Percentiles rank a stretch among this genome's conserved stretches.
Conservation (phyloP, 192 early-diverging fungal genomes). For the Coemansia sp. region DNA sequence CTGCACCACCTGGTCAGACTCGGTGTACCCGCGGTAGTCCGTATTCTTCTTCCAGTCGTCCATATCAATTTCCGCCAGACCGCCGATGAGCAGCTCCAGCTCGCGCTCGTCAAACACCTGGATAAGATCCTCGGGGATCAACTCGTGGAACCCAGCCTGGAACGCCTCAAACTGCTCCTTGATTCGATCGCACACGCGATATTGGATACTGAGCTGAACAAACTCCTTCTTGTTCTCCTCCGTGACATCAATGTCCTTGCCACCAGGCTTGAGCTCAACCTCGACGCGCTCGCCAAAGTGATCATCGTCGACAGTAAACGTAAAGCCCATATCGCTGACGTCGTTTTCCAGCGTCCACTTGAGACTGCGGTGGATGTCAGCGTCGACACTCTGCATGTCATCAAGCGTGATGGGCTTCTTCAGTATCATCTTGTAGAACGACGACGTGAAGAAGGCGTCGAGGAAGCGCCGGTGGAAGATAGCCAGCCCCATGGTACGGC, state of each 20-base stretch:
- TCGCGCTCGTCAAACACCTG: slow-evolving; percentile 98
- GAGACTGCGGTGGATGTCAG: slow-evolving; percentile 86
- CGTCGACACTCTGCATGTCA: slow-evolving; percentile 95
- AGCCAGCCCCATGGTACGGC: slow-evolving; percentile 91
- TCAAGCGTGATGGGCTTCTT: slow-evolving; percentile 84
- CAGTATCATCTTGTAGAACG: slow-evolving; percentile 96
- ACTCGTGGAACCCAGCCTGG: slow-evolving; percentile 90
- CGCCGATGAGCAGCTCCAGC: slow-evolving; percentile 96
- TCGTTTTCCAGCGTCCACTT: slow-evolving; percentile 96
- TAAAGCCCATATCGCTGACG: slow-evolving; percentile 78
- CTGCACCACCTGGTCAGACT: slow-evolving; percentile 91
- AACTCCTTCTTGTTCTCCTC: slow-evolving; percentile 98
- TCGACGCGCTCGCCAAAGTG: slow-evolving; percentile 87
- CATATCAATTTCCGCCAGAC: slow-evolving; percentile 93
- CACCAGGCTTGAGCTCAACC: slow-evolving; percentile 86
- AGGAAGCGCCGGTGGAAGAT: slow-evolving; percentile 98
- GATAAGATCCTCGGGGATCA: slow-evolving; percentile 94
- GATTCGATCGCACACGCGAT: slow-evolving; percentile 85
- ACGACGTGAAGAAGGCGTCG: slow-evolving; percentile 93
- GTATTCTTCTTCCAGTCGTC: slow-evolving; percentile 99
- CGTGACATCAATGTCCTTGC: slow-evolving; percentile 89
- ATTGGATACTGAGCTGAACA: slow-evolving; percentile 86
- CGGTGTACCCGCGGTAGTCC: slow-evolving; percentile 96
- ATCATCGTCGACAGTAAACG: slow-evolving; percentile 95
- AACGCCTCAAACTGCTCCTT: slow-evolving; percentile 98